A percentile compares a stretch with the other conserved stretches of the same genome.
Conservation (phyloP, 2,329 filamentous ascomycete genomes). For the Tolypocladium endophyticum region DNA sequence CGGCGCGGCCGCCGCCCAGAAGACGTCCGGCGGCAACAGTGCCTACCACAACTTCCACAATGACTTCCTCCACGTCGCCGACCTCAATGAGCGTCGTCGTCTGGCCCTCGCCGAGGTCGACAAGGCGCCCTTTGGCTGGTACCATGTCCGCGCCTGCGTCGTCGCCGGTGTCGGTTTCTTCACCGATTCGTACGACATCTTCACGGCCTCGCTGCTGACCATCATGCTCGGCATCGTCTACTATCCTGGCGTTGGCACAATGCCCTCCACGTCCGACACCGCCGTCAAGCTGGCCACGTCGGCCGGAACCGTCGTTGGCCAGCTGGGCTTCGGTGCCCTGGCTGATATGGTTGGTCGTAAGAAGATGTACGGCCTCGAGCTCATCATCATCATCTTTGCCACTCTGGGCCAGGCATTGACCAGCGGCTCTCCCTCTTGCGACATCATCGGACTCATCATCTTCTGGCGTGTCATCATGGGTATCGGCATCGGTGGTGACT, state of each 20-base stretch:
- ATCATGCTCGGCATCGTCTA: slow-evolving; percentile 73
- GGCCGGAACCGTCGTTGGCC: slow-evolving; percentile 72
- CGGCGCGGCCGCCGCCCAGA: slow-evolving; percentile 14
- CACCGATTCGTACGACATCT: slow-evolving; percentile 78
- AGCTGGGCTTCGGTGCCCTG: slow-evolving; percentile 68
- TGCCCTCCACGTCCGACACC: slow-evolving; percentile 60
- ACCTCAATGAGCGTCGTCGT: slow-evolving; percentile 69
- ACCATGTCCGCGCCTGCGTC: slow-evolving; percentile 65
- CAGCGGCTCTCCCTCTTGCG: slow-evolving; percentile 50
- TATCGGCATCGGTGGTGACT: slow-evolving; percentile 43
- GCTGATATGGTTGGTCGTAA: slow-evolving; percentile 72
- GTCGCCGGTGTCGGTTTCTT: slow-evolving; percentile 84
- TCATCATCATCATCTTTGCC: slow-evolving; percentile 71
- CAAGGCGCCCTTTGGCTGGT: slow-evolving; percentile 74
- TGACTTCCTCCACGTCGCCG: slow-evolving; percentile 52
- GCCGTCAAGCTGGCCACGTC: slow-evolving; percentile 81
- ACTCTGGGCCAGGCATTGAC: slow-evolving; percentile 63
- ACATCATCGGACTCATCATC: slow-evolving; percentile 57
- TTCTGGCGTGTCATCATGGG: slow-evolving; percentile 74
- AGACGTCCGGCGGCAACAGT: slow-evolving; percentile 54
- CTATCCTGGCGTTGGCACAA: slow-evolving; percentile 46
- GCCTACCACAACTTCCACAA: slow-evolving; percentile 73
- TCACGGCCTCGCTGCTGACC: slow-evolving; percentile 63
- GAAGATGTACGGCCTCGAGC: slow-evolving; percentile 61
- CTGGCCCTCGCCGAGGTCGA: slow-evolving; percentile 75